Conservation (phyloP, 352 stramenopile species). For the Pythium aquatile region DNA sequence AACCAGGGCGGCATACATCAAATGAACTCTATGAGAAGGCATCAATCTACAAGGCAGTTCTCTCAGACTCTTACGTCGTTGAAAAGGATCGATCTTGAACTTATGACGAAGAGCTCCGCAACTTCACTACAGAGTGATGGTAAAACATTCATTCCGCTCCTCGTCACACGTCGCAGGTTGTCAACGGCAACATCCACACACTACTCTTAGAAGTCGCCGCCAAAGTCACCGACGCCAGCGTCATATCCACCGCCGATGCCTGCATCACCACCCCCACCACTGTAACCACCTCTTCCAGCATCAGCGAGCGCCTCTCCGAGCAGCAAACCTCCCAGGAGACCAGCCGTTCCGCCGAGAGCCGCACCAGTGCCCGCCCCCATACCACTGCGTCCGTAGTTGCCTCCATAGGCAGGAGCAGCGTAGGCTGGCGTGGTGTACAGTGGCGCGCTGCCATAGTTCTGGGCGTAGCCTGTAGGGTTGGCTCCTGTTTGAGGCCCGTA, state of each 20-base stretch:
- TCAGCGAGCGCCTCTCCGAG: constrained; percentile 42
- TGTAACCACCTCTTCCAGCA: constrained; percentile 15
- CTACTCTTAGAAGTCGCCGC: constrained; percentile 40
- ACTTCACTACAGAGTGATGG: constrained; percentile 7
- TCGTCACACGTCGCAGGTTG: constrained; percentile 20
- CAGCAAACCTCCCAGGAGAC: constrained; percentile 42
- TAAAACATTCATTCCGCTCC: constrained; percentile 18
- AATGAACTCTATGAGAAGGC: too few species aligned
- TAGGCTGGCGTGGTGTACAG: constrained; percentile 16
- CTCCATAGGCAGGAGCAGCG: background rate
- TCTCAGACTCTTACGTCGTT: too few species aligned
- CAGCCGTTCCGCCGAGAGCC: constrained; percentile 43
- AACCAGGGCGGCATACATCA: too few species aligned
- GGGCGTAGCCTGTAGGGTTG: too few species aligned
- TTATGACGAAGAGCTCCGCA: too few species aligned
- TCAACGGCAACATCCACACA: background rate
- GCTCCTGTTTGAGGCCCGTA: background rate
- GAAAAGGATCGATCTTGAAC: too few species aligned
- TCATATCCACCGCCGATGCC: constrained; percentile 22
- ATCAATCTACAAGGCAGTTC: too few species aligned
- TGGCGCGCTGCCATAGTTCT: constrained; percentile 10
- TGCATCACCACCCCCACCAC: constrained; percentile 11
- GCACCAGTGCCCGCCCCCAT: constrained; percentile 51
- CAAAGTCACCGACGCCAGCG: constrained; percentile 31
- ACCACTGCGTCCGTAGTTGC: constrained; percentile 24